Conservation (phyloP, 2,329 filamentous ascomycete genomes). For the Chlorencoelia australis region DNA sequence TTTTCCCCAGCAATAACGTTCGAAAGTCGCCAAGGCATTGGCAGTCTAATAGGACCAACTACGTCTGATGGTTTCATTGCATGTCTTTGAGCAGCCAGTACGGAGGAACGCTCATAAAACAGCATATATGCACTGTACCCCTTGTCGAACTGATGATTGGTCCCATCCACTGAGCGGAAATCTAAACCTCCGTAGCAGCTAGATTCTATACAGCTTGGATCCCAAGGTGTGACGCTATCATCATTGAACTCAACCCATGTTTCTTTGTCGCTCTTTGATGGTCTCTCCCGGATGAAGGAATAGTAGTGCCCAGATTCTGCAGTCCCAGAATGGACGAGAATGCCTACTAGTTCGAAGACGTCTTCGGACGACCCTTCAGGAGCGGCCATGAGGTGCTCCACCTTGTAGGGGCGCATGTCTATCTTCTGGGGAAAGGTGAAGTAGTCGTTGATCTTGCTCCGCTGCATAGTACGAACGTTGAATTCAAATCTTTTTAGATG, state of each 20-base stretch:
- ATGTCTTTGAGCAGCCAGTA: constrained; percentile 45
- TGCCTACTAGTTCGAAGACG: constrained; percentile 85
- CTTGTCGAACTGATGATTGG: constrained; percentile 49
- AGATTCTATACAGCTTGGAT: constrained; percentile 60
- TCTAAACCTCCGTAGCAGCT: constrained; percentile 73
- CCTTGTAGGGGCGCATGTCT: constrained; percentile 81
- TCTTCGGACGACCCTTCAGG: constrained; percentile 50
- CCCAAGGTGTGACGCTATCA: constrained; percentile 67
- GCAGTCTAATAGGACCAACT: constrained; percentile 35
- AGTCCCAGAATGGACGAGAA: constrained; percentile 86
- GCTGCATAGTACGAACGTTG: constrained; percentile 63
- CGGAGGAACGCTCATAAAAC: constrained; percentile 79
- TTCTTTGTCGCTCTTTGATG: constrained; percentile 37
- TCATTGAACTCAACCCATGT: constrained; percentile 93
- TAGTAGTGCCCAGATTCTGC: constrained; percentile 96
- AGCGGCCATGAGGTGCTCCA: constrained; percentile 67
- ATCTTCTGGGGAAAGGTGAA: constrained; percentile 80
- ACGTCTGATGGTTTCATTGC: constrained; percentile 30
- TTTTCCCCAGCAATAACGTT: constrained; percentile 64
- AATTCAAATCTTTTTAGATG: constrained; percentile 86
- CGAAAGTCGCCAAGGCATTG: constrained; percentile 36
- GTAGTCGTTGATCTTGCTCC: constrained; percentile 90
- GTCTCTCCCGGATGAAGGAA: constrained; percentile 80
- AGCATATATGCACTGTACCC: constrained; percentile 92
- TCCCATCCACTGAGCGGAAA: constrained; percentile 38